Evolutionary conservation across 2,329 filamentous ascomycete species (phyloP), one percentile per base, ranked within the genome.

Genomic region (Pestalotiopsis sp.): DNA sequence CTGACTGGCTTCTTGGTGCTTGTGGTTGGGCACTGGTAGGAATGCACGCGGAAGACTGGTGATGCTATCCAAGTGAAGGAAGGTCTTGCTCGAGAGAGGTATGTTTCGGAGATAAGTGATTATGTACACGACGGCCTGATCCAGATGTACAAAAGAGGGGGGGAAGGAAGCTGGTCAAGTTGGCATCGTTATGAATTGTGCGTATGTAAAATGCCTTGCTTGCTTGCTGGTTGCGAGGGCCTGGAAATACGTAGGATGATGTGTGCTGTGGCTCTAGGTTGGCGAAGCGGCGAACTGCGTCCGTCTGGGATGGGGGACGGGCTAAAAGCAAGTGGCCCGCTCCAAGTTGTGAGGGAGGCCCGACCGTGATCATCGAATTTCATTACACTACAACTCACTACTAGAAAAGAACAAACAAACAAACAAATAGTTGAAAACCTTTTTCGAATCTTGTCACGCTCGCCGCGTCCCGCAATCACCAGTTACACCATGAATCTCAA

Each of bases 171-270:
- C n/a, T 20, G 59, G 17, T 66, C 63, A 66, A 23, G 63, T 40
- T 57, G 45, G 63, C 49, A 66, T 66, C 63, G 63, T 45, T 49
- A 66, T 66, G 59, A 36, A 25, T 52, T 65, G 62, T 65, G 38
- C 62, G 62, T 65, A 49, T 23, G 23, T 25, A 12, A 52, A 52
- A 17, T 17, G 12, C 17, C n/a, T n/a, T 25, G 25, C 56, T 20
- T 20, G 36, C 20, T 52, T 20, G 31, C 36, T 45, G 40, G 13
- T 52, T 23, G n/a, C n/a, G 23, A 65, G 31, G 62, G 38, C 23
- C 62, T 65, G n/a, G 41, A 52, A 40, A 49, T 13, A 63, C 20
- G 36, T 27, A 31, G 23, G 57, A 27, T 27, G 57, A 36, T 62
- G 62, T 65, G 62, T 65, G 62, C 38, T 65, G 62, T 49, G 62